Conservation (phyloP, 768 basidiomycete genomes). For the Mycena amicta region DNA sequence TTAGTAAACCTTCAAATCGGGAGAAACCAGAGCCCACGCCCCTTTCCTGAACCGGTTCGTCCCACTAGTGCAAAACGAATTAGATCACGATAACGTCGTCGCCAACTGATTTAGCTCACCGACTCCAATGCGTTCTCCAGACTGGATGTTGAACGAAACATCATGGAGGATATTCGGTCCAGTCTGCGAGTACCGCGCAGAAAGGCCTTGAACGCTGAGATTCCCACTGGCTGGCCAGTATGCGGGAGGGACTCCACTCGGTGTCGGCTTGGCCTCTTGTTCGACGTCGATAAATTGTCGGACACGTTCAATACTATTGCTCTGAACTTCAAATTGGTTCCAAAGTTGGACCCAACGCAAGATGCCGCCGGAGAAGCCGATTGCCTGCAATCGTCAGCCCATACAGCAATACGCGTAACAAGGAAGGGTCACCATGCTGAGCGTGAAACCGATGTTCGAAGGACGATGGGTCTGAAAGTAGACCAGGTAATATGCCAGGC, state of each 20-base stretch:
- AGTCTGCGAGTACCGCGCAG: slow-evolving; percentile 55
- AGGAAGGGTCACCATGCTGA: not conserved
- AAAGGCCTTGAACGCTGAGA: slow-evolving; percentile 34
- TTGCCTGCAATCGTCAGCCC: slow-evolving; percentile 10
- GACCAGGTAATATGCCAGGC: slow-evolving; percentile 56
- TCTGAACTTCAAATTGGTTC: slow-evolving; percentile 49
- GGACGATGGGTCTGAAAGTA: slow-evolving; percentile 38
- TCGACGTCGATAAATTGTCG: slow-evolving; percentile 57
- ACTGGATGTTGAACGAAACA: too few relatives aligned
- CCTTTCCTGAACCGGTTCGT: too few relatives aligned
- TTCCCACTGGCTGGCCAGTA: too few relatives aligned
- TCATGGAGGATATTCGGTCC: slow-evolving; percentile 59
- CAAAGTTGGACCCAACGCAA: slow-evolving; percentile 20
- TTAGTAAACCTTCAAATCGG: not conserved
- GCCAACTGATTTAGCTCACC: slow-evolving; percentile 16
- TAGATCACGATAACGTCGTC: not conserved
- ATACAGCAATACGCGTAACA: too few relatives aligned
- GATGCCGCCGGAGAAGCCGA: slow-evolving; percentile 25
- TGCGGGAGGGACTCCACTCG: too few relatives aligned
- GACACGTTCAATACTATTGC: slow-evolving; percentile 52
- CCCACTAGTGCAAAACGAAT: too few relatives aligned
- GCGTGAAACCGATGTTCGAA: not conserved
- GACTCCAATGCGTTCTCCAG: too few relatives aligned
- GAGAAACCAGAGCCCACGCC: slow-evolving; percentile 11
- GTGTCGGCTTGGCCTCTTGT: slow-evolving; percentile 50